phyloP scores from a whole-genome alignment of 2,329 filamentous ascomycete genomes.

The Macrophomina phaseolina region DNA sequence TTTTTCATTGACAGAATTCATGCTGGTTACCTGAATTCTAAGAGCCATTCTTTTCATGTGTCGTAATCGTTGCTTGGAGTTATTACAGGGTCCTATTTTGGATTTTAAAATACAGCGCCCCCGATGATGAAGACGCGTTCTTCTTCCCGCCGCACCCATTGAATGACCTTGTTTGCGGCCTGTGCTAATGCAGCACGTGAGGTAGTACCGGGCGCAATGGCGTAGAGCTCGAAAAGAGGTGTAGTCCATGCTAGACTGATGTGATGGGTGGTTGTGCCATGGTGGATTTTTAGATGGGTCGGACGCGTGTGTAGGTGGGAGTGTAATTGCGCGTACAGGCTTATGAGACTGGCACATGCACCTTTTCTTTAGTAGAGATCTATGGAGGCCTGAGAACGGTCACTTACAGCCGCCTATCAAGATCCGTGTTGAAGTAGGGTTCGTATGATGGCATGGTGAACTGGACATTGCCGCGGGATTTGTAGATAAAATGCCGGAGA shows the following conservation, averaged over 20 bases:
- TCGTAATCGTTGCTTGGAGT: neutral
- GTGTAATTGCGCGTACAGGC: constrained; percentile 84
- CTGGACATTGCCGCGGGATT: constrained; percentile 91
- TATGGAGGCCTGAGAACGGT: neutral
- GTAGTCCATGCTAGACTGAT: constrained; percentile 91
- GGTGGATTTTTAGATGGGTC: constrained; percentile 83
- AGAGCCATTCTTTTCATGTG: too few species aligned
- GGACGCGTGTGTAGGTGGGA: constrained; percentile 83
- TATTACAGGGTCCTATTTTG: neutral
- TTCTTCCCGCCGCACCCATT: constrained; percentile 91
- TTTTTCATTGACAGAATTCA: neutral
- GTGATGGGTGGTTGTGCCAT: constrained; percentile 71
- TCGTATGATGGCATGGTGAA: constrained; percentile 88
- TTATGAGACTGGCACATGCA: constrained; percentile 65
- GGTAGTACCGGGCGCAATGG: constrained; percentile 78
- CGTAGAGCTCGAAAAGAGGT: constrained; percentile 91
- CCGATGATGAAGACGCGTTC: constrained; percentile 96
- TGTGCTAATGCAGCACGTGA: constrained; percentile 73
- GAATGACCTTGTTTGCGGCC: constrained; percentile 85
- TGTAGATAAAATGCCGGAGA: constrained; percentile 93
- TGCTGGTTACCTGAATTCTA: neutral
- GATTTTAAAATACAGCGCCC: constrained; percentile 74
- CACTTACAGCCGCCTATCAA: constrained; percentile 66
- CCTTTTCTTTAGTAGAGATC: too few species aligned
- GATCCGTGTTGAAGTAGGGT: constrained; percentile 66